A percentile compares a stretch with the other conserved stretches of the same genome.
These are phyloP conservation scores for Trichoderma endophyticum DNA, from an alignment of 2,329 filamentous ascomycete genomes.

Conservation along the genomic window DNA sequence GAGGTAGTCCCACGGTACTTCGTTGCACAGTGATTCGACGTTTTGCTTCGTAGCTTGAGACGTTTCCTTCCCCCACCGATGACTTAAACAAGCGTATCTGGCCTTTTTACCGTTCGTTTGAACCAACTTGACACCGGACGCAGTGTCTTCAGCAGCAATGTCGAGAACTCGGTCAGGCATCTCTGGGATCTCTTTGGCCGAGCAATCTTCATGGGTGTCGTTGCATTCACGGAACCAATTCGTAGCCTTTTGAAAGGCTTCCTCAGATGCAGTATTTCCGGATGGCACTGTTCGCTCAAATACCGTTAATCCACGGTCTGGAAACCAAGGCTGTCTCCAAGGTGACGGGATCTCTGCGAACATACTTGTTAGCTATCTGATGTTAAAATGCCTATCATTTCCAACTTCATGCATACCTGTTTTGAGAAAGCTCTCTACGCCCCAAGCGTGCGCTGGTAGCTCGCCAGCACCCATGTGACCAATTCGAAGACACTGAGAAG, in stretches of 20 bases:
- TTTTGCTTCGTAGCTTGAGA: not conserved
- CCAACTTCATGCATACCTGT: not conserved
- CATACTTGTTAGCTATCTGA: not conserved
- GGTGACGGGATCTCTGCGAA: constrained; percentile 5
- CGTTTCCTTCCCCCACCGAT: constrained; percentile 8
- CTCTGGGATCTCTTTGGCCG: not conserved
- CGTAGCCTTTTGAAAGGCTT: constrained; percentile 2
- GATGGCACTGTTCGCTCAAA: not conserved
- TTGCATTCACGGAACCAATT: constrained; percentile 14
- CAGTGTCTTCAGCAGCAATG: not conserved
- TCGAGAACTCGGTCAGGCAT: constrained; percentile 12
- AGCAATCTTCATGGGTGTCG: not conserved
- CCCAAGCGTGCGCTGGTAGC: not conserved
- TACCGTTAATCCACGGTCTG: constrained; percentile 4
- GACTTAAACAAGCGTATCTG: constrained; percentile 13
- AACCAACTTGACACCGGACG: constrained; percentile 1
- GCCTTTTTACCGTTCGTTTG: constrained; percentile 1
- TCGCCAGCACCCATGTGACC: constrained; percentile 1
- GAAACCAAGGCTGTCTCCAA: constrained; percentile 15
- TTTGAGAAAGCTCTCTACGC: constrained; percentile 3
- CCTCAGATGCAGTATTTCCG: constrained; percentile 1
- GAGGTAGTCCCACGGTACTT: constrained; percentile 16
- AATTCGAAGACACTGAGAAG: not conserved
- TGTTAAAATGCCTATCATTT: accelerated
- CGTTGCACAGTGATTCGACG: not conserved